Conservation (phyloP, 345 rosid genomes). For the Citrus medica region DNA sequence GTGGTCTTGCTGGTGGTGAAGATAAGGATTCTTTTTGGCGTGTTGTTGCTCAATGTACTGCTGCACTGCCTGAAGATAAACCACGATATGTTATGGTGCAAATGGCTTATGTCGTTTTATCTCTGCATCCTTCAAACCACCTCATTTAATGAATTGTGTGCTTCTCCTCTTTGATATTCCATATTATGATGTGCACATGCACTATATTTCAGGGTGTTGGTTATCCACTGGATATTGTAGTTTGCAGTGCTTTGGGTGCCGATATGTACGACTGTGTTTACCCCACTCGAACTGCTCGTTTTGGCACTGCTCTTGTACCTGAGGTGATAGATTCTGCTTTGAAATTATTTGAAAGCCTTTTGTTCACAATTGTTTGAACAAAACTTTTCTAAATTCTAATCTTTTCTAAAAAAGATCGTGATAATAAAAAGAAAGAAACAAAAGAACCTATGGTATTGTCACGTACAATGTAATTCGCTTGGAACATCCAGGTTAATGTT, state of each 20-base stretch:
- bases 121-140: background rate
- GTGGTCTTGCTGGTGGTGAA: conserved; percentile 91
- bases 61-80: conserved; percentile 69
- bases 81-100: conserved; percentile 83
- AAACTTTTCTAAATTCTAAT: background rate
- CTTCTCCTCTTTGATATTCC: conserved; percentile 4
- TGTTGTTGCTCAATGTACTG: conserved; percentile 84
- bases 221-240: conserved; percentile 76
- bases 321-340: conserved; percentile 45
- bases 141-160: background rate
- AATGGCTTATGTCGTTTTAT: background rate
- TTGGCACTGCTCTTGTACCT: conserved; percentile 77
- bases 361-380: background rate
- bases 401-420: background rate
- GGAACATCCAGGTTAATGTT: background rate
- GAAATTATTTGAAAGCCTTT: background rate
- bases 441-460: background rate
- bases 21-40: conserved; percentile 91
- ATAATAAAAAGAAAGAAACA: background rate
- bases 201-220: conserved; percentile 66
- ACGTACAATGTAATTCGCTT: background rate
- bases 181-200: background rate
- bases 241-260: conserved; percentile 85
- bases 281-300: conserved; percentile 85
- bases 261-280: conserved; percentile 85